phyloP scores from a whole-genome alignment of 495 filamentous ascomycete species.

The Arthonia radiata region DNA sequence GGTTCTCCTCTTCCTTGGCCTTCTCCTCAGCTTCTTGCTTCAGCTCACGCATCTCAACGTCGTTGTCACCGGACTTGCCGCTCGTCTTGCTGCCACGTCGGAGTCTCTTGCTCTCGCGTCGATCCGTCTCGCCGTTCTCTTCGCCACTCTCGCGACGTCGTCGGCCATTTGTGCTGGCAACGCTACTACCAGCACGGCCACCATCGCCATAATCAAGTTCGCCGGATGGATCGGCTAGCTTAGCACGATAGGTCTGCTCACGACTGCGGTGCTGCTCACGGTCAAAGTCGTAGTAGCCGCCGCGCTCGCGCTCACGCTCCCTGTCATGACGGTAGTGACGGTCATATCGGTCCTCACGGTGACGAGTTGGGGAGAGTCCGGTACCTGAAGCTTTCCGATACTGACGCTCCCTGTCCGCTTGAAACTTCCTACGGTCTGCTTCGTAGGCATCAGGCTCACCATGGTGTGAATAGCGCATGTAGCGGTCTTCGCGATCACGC shows the following conservation, averaged over 20 bases:
- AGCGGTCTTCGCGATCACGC: slow-evolving; percentile 8
- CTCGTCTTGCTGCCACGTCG: slow-evolving; percentile 29
- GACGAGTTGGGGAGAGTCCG: slow-evolving; percentile 16
- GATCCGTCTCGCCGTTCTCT: slow-evolving; percentile 28
- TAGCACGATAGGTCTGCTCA: slow-evolving; percentile 4
- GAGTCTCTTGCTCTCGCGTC: slow-evolving; percentile 46
- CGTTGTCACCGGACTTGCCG: slow-evolving; percentile 42
- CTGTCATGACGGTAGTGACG: slow-evolving; percentile 11
- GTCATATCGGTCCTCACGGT: too few species aligned
- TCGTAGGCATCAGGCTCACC: slow-evolving; percentile 76
- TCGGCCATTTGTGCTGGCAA: not conserved
- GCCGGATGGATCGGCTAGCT: slow-evolving; percentile 16
- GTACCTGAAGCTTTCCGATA: slow-evolving; percentile 56
- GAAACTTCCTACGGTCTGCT: slow-evolving; percentile 64
- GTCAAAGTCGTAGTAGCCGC: slow-evolving; percentile 20
- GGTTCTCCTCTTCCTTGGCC: slow-evolving; percentile 28
- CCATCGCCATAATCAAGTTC: slow-evolving; percentile 74
- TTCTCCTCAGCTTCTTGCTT: slow-evolving; percentile 25
- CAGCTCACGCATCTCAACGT: slow-evolving; percentile 28
- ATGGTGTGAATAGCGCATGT: slow-evolving; percentile 39
- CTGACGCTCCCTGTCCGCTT: slow-evolving; percentile 65
- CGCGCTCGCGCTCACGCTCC: slow-evolving; percentile 23
- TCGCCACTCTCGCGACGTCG: slow-evolving; percentile 20
- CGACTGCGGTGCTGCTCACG: slow-evolving; percentile 29
- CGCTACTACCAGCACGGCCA: slow-evolving; percentile 11